A percentile compares a stretch with the other conserved stretches of the same genome.
Evolutionary conservation across 2,329 filamentous ascomycete genomes (phyloP).

Genomic region (Cercospora beticola): DNA sequence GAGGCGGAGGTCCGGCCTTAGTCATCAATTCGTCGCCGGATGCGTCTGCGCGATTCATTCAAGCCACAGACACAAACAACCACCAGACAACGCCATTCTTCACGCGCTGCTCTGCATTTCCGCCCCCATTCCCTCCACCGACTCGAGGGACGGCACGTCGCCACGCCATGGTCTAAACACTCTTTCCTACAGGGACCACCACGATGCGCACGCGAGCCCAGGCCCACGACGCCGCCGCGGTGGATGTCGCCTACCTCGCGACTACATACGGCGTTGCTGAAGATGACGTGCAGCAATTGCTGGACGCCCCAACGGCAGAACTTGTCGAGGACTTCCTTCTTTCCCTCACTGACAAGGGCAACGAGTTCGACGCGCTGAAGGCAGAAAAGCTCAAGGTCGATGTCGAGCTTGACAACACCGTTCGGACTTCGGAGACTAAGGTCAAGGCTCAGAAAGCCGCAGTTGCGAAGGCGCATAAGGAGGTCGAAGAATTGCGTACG

Average conservation of each 20-base stretch:
- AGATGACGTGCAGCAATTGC: constrained; percentile 59
- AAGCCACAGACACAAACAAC: constrained; percentile 1
- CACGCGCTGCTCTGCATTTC: neutral
- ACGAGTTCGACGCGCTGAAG: constrained; percentile 76
- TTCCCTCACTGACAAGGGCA: constrained; percentile 74
- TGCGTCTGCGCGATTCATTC: constrained; percentile 5
- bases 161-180: constrained; percentile 21
- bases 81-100: constrained; percentile 5
- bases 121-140: neutral
- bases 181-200: neutral
- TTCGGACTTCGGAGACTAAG: constrained; percentile 79
- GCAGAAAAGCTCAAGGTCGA: constrained; percentile 86
- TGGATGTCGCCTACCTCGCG: constrained; percentile 73
- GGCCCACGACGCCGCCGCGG: constrained; percentile 51
- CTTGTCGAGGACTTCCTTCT: constrained; percentile 73
- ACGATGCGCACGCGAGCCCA: constrained; percentile 51
- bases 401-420: constrained; percentile 88
- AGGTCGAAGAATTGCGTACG: constrained; percentile 76
- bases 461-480: constrained; percentile 78
- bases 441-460: constrained; percentile 77
- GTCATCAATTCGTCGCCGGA: neutral
- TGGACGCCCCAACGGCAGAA: constrained; percentile 71
- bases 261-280: constrained; percentile 69
- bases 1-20: neutral
- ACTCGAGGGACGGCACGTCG: neutral